phyloP scores from a whole-genome alignment of 176 grass and related monocot species.

The Oropetium thomaeum region DNA sequence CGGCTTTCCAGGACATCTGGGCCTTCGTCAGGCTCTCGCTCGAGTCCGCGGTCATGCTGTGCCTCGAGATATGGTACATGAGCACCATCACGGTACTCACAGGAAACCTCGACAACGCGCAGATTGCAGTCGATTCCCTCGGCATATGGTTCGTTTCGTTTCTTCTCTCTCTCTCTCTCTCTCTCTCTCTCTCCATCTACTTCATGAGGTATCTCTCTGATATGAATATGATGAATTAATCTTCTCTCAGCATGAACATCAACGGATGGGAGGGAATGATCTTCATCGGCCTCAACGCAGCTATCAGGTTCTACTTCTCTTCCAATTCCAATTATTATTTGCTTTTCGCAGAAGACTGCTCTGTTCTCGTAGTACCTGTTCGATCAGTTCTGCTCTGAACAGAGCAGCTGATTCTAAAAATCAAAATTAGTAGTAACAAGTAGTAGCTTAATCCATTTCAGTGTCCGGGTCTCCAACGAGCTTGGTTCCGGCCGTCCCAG shows the following conservation, averaged over 20 bases:
- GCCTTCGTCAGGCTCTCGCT: conserved; percentile 50
- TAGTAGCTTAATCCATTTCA: neutral
- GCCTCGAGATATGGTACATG: conserved; percentile 70
- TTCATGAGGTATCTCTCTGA: too few relatives aligned
- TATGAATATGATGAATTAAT: too few relatives aligned
- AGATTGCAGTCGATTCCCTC: conserved; percentile 55
- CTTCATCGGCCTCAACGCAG: conserved; percentile 64
- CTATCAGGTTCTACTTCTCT: conserved; percentile 47
- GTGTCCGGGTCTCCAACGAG: conserved; percentile 60
- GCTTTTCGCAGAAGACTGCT: neutral
- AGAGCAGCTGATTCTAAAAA: too few relatives aligned
- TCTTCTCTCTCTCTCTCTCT: too few relatives aligned
- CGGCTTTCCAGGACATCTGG: conserved; percentile 37
- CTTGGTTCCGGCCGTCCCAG: conserved; percentile 40
- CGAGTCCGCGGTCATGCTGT: conserved; percentile 63
- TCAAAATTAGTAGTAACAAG: too few relatives aligned
- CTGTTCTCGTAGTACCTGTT: too few relatives aligned
- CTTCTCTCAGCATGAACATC: conserved; percentile 54
- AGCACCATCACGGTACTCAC: conserved; percentile 45
- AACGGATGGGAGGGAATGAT: conserved; percentile 60
- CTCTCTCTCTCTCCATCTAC: too few relatives aligned
- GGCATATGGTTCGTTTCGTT: conserved; percentile 31
- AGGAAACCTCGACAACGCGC: conserved; percentile 37
- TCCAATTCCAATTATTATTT: too few relatives aligned
- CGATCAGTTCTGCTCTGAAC: too few relatives aligned